Conservation (phyloP, 306 rosid species). For the Inga leiocalycina region DNA sequence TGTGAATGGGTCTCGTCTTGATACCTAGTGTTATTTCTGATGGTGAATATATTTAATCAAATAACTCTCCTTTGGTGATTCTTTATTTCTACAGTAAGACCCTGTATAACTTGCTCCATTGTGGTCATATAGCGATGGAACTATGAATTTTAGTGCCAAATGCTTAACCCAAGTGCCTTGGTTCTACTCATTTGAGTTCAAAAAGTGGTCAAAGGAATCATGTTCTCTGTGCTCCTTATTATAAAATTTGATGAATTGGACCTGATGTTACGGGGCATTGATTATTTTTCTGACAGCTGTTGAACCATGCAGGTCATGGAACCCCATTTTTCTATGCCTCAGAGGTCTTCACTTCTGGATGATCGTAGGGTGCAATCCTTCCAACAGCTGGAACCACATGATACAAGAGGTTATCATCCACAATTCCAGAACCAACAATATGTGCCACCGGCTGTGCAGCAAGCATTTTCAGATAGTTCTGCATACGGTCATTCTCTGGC, state of each 20-base stretch:
- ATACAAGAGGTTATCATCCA: slow-evolving; percentile 5
- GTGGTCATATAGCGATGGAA: neutral
- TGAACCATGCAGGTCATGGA: slow-evolving; percentile 49
- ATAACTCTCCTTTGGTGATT: slow-evolving; percentile 6
- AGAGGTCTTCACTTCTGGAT: slow-evolving; percentile 35
- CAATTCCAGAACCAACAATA: slow-evolving; percentile 40
- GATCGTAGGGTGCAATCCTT: slow-evolving; percentile 30
- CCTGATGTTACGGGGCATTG: slow-evolving; percentile 9
- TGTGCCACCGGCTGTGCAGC: slow-evolving; percentile 36
- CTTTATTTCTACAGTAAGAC: slow-evolving; percentile 8
- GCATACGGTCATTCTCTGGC: slow-evolving; percentile 37
- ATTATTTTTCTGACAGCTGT: slow-evolving; percentile 27
- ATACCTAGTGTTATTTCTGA: no score
- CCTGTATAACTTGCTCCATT: neutral
- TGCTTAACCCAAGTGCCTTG: neutral
- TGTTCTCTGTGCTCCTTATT: neutral
- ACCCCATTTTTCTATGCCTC: slow-evolving; percentile 42
- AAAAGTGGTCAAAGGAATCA: neutral
- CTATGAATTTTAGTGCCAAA: neutral
- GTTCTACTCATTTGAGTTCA: slow-evolving; percentile 4
- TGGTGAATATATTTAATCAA: neutral
- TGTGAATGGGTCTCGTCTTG: no score
- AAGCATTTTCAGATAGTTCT: slow-evolving; percentile 39
- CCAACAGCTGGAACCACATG: neutral
- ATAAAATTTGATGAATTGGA: slow-evolving; percentile 13